Evolutionary conservation across 768 basidiomycete species (phyloP), one percentile per base, ranked within the genome.

Genomic region (Rhodotorula graminis): DNA sequence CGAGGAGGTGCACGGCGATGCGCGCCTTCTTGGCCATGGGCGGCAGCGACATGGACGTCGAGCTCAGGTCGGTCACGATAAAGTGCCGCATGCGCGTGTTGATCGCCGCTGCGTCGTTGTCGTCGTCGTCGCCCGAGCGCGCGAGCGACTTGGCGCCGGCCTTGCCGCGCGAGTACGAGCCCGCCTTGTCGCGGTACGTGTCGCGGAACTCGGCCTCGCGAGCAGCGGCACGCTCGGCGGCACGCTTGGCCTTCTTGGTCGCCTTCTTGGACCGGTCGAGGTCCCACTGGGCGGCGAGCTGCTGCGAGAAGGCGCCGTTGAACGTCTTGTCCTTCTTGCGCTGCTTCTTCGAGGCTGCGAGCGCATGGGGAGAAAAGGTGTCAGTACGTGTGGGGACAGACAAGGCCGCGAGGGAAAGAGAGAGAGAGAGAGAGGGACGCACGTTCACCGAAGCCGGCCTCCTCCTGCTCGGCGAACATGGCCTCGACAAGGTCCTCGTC

Each of bases 251-350:
- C 79, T 92, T 95, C 78, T 83, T 80, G 68, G 88, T 87, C 0
- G 91, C 91, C 79, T 96, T 98, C 82, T 88, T 89, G 64, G 83
- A 82, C 3, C 92, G 90, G 78, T 97, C 94, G 60, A 85, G 85
- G 58, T 87, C 86, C 92, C 92, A 96, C 70, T 87, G 88, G 0
- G 82, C 85, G 64, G 83, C 84, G 15, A 96, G 84, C 12, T 87
- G 84, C 3, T 82, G 77, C 0, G 90, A 86, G 19, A 90, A 76
- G 59, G 83, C 66, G 49, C 67, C 81, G 71, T 83, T 27, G 40
- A 66, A 71, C 15, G 64, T 40, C 40, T 66, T 65, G 56, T 81
- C 85, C 68, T 83, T 79, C 65, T 82, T 80, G 61, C 78, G 77
- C 77, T 88, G 87, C 77, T 69, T 67, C 65, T 75, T 75, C 49